phyloP scores from a whole-genome alignment of 106 monocot species.

The Dactylorhiza incarnata region DNA sequence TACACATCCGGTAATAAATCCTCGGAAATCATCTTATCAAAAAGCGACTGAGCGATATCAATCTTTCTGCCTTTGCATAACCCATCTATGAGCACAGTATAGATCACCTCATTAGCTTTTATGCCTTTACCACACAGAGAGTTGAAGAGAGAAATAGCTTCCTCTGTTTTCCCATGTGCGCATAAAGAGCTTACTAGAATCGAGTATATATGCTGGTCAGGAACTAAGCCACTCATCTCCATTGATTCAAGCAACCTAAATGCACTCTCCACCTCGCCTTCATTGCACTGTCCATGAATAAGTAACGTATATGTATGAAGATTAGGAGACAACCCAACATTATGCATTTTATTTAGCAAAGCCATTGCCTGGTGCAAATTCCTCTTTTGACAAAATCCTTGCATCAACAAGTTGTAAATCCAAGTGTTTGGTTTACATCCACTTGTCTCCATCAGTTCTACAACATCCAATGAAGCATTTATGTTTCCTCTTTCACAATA shows the following conservation, averaged over 20 bases:
- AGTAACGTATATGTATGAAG: conserved; percentile 24
- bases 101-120: conserved; percentile 26
- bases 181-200: conserved; percentile 26
- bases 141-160: conserved; percentile 20
- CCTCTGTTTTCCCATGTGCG: conserved; percentile 18
- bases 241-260: conserved; percentile 30
- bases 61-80: conserved; percentile 29
- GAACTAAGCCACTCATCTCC: conserved; percentile 7
- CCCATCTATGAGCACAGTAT: conserved; percentile 27
- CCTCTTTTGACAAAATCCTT: conserved; percentile 21
- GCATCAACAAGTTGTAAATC: conserved; percentile 36
- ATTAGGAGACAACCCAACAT: conserved; percentile 19
- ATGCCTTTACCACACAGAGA: conserved; percentile 18
- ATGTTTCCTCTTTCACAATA: conserved; percentile 12
- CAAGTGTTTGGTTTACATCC: conserved; percentile 24
- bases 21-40: conserved; percentile 29
- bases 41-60: conserved; percentile 11
- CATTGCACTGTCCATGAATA: conserved; percentile 32
- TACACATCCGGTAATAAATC: conserved; percentile 20
- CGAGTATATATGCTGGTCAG: conserved; percentile 28
- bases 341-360: conserved; percentile 20
- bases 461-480: conserved; percentile 8
- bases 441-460: conserved; percentile 17
- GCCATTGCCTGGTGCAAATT: conserved; percentile 31
- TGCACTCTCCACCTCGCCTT: conserved; percentile 25